Conservation (phyloP, 1,284 basidiomycete species). For the Melanopsichium pennsylvanicum region DNA sequence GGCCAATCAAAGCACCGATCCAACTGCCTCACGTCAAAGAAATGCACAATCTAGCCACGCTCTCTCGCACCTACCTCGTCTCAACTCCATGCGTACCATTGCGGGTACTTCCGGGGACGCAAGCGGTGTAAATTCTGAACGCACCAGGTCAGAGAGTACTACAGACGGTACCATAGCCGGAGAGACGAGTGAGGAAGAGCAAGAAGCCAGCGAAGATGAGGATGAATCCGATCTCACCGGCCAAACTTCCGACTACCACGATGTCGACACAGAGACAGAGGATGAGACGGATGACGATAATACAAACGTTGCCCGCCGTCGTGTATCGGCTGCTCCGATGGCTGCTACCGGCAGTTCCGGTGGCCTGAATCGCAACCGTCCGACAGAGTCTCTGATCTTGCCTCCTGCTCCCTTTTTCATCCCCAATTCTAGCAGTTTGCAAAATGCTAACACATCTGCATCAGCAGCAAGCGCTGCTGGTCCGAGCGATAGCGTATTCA, state of each 20-base stretch:
- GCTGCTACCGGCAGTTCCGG: slow-evolving; percentile 21
- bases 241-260: slow-evolving; percentile 37
- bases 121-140: slow-evolving; percentile 1
- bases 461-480: not conserved
- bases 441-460: slow-evolving; percentile 3
- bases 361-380: slow-evolving; percentile 45
- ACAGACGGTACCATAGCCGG: slow-evolving; percentile 1
- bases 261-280: slow-evolving; percentile 38
- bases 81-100: slow-evolving; percentile 52
- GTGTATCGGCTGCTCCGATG: slow-evolving; percentile 22
- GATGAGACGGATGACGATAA: slow-evolving; percentile 46
- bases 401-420: slow-evolving; percentile 51
- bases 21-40: slow-evolving; percentile 13
- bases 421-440: slow-evolving; percentile 6
- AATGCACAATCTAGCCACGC: slow-evolving; percentile 23
- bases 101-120: not conserved
- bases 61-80: slow-evolving; percentile 54
- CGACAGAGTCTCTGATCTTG: slow-evolving; percentile 34
- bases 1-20: slow-evolving; percentile 5
- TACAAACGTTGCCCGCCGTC: slow-evolving; percentile 23
- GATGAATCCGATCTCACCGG: slow-evolving; percentile 28
- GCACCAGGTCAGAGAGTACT: slow-evolving; percentile 21
- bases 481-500: not conserved
- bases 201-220: slow-evolving; percentile 42
- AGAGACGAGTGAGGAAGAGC: slow-evolving; percentile 45